Evolutionary conservation across 805 yeast species (phyloP).

Genomic region (Candida quercuum): DNA sequence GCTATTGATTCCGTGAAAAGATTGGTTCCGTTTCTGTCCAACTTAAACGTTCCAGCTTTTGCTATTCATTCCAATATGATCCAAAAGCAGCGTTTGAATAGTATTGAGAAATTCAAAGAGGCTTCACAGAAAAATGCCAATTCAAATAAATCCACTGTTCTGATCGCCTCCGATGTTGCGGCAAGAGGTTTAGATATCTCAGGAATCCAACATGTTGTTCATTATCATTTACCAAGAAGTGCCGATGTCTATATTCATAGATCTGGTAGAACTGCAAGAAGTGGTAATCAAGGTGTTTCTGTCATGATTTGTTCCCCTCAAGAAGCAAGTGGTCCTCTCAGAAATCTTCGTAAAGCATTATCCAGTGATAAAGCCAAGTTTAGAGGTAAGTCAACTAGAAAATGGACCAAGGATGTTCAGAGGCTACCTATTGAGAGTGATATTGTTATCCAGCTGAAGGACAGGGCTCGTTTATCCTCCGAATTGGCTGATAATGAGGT

Average conservation of each 20-base stretch:
- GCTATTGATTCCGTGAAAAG: constrained; percentile 94
- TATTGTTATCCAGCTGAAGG: constrained; percentile 62
- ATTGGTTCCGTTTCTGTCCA: constrained; percentile 66
- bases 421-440: constrained; percentile 74
- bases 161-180: constrained; percentile 95
- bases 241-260: constrained; percentile 95
- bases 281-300: constrained; percentile 89
- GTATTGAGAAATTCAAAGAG: constrained; percentile 73
- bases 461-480: constrained; percentile 63
- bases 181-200: constrained; percentile 97
- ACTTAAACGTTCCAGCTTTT: constrained; percentile 61
- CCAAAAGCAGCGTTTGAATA: constrained; percentile 85
- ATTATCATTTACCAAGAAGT: constrained; percentile 89
- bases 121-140: constrained; percentile 34
- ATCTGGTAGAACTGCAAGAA: constrained; percentile 98
- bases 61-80: constrained; percentile 92
- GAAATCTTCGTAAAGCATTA: constrained; percentile 61
- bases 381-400: constrained; percentile 30
- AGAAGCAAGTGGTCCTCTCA: constrained; percentile 85
- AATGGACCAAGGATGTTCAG: constrained; percentile 53
- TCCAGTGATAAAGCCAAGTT: constrained; percentile 28
- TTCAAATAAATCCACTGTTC: constrained; percentile 51
- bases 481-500: constrained; percentile 70
- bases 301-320: constrained; percentile 90
- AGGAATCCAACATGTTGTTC: constrained; percentile 87